These are phyloP conservation scores for Globisporangium carolinianum DNA, from an alignment of 352 stramenopile genomes.

Conservation along the genomic window DNA sequence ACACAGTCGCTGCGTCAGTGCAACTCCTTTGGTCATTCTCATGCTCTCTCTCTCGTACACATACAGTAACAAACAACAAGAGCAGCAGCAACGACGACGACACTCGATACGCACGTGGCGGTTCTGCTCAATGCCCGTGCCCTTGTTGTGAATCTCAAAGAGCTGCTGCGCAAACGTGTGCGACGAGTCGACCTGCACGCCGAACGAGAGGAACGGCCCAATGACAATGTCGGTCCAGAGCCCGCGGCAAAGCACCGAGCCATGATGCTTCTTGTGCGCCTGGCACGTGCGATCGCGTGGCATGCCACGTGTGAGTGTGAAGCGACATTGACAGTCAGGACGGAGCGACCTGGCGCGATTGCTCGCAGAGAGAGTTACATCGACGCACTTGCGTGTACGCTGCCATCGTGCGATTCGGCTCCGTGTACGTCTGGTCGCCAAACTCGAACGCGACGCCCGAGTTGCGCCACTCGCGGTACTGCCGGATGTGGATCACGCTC, in stretches of 20 bases:
- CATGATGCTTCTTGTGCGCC: slow-evolving; percentile 65
- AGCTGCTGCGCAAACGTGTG: slow-evolving; percentile 81
- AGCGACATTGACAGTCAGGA: too few relatives aligned
- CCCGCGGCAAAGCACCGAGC: slow-evolving; percentile 73
- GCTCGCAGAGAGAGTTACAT: too few relatives aligned
- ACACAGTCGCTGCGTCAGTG: not conserved
- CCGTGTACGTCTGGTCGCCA: slow-evolving; percentile 87
- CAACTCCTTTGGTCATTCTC: not conserved
- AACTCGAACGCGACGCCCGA: slow-evolving; percentile 94
- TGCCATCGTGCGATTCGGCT: slow-evolving; percentile 88
- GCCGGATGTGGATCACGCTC: slow-evolving; percentile 89
- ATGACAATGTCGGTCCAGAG: slow-evolving; percentile 91
- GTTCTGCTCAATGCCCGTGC: slow-evolving; percentile 91
- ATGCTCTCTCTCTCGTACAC: not conserved
- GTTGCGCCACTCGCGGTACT: slow-evolving; percentile 91
- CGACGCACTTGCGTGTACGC: slow-evolving; percentile 76
- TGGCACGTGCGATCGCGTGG: slow-evolving; percentile 5
- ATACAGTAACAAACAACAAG: not conserved
- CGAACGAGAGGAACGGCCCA: slow-evolving; percentile 88
- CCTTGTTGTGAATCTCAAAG: slow-evolving; percentile 92
- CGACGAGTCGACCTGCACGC: slow-evolving; percentile 69
- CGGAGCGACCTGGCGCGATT: too few relatives aligned
- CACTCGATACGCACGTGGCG: slow-evolving; percentile 55
- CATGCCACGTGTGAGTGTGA: too few relatives aligned
- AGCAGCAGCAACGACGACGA: not conserved